Base-by-base conservation (phyloP, 2,329 filamentous ascomycete genomes). In the Zasmidium angulare region DNA sequence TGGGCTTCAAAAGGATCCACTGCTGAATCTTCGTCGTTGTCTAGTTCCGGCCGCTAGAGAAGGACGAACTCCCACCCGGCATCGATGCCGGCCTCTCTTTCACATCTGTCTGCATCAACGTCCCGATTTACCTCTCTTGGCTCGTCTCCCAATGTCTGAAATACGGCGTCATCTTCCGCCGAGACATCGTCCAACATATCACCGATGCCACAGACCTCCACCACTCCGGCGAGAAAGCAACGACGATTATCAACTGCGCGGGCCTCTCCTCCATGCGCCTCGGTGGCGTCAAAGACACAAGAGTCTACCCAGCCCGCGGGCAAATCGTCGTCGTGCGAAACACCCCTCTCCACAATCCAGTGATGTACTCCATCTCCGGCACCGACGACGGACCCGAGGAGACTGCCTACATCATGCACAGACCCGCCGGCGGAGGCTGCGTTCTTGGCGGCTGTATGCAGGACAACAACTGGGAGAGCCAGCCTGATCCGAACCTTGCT, bases 81-180 rank as follows among this genome's bases (percentile, higher is more conserved):
- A 84, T 88, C 54, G 87, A 91, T 61, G 89, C 87, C 11, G 92
- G 86, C 22, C 89, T 85, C 53, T 80, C 83, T 56, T 96, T 95
- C 74, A 91, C 85, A 7, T 93, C 90, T 0, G 87, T 96, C 46
- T 97, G 93, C 77, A 93, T 97, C 74, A 97, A 98, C 77, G 90
- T 90, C 0, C 86, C 89, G 46, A 77, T 97, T 59, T 98, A 97
- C 76, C 85, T 97, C 1, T 86, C 90, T 2, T 97, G 90, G 86
- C 86, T 98, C 0, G 79, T 90, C 0, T 89, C 90, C 0, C 88
- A 95, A 76, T 96, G 91, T 72, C 81, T 89, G 26, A 86, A 85
- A 67, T 84, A 86, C 58, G 90, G 91, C 24, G 89, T 89, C 6
- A 79, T 85, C 0, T 50, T 81, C 62, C 75, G 74, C 31, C 71